Evolutionary conservation across 148 eudicot species (phyloP).

Genomic region (Vaccinium macrocarpon): DNA sequence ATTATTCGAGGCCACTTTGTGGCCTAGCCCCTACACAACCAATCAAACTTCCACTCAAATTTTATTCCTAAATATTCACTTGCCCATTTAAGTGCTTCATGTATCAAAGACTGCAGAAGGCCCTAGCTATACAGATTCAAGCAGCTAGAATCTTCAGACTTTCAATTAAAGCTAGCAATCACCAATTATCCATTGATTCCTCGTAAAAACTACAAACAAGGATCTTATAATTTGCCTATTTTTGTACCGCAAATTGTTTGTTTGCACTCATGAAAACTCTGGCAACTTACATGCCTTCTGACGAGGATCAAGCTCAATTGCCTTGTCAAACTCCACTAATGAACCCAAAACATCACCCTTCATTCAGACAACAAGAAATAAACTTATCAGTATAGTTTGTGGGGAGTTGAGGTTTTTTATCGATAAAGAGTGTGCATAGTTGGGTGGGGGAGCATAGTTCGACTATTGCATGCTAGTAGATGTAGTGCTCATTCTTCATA

Average conservation of each 20-base stretch:
- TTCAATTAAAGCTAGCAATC: neutral
- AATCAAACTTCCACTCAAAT: neutral
- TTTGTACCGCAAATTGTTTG: neutral
- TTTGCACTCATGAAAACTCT: neutral
- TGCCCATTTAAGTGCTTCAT: neutral
- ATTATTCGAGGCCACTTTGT: neutral
- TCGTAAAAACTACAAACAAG: neutral
- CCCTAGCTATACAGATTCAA: neutral
- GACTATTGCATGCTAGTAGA: too few species aligned
- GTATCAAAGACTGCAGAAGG: neutral
- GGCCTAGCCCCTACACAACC: neutral
- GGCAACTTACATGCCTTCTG: slow-evolving; percentile 86
- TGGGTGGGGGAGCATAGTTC: too few species aligned
- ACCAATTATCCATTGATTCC: neutral
- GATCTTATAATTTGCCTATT: neutral
- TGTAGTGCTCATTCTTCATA: too few species aligned
- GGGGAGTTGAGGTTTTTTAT: neutral
- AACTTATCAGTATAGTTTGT: neutral
- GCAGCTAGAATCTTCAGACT: neutral
- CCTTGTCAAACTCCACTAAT: slow-evolving; percentile 71
- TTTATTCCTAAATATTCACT: neutral
- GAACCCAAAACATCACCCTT: slow-evolving; percentile 94
- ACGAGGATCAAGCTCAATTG: slow-evolving; percentile 89
- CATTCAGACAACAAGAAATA: slow-evolving; percentile 13
- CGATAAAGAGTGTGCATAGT: too few species aligned